These are phyloP conservation scores for Wickerhamiella occidentalis DNA, from an alignment of 805 yeast genomes.

Conservation along the genomic window DNA sequence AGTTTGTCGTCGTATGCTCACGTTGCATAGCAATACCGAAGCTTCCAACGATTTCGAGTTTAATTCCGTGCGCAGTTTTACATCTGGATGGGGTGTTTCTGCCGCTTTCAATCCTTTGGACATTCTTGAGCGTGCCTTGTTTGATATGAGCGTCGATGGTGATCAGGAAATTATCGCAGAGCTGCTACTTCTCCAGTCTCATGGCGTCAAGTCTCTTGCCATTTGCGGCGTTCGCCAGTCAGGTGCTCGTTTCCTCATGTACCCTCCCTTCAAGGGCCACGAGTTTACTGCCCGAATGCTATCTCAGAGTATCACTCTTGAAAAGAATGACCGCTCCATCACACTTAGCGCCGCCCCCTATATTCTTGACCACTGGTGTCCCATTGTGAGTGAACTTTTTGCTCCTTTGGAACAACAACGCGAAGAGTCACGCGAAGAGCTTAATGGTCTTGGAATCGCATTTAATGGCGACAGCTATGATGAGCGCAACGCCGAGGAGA, in stretches of 20 bases:
- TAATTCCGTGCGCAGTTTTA: conserved; percentile 12
- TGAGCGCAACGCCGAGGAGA: conserved; percentile 4
- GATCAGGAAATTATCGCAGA: conserved; percentile 8
- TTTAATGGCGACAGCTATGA: conserved; percentile 1
- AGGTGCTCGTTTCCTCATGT: conserved; percentile 13
- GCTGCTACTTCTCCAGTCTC: conserved; percentile 10
- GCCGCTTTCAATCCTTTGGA: conserved; percentile 15
- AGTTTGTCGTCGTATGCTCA: conserved; percentile 12
- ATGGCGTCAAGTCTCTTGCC: conserved; percentile 10
- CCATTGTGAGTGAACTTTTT: conserved; percentile 1
- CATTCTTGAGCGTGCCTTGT: conserved; percentile 12
- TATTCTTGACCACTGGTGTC: conserved; percentile 8
- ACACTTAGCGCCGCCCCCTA: conserved; percentile 7
- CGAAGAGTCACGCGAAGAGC: neutral
- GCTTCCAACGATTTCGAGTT: conserved; percentile 13
- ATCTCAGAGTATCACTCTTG: neutral
- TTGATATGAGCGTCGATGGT: conserved; percentile 10
- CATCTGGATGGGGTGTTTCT: conserved; percentile 11
- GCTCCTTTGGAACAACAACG: neutral
- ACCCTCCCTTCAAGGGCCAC: conserved; percentile 13
- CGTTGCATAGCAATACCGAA: conserved; percentile 6
- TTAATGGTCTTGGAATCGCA: conserved; percentile 9
- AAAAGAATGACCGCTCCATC: neutral
- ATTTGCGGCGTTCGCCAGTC: conserved; percentile 10
- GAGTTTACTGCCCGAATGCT: neutral